Base-by-base conservation (phyloP, 257 asterid genomes). In the Fraxinus americana region DNA sequence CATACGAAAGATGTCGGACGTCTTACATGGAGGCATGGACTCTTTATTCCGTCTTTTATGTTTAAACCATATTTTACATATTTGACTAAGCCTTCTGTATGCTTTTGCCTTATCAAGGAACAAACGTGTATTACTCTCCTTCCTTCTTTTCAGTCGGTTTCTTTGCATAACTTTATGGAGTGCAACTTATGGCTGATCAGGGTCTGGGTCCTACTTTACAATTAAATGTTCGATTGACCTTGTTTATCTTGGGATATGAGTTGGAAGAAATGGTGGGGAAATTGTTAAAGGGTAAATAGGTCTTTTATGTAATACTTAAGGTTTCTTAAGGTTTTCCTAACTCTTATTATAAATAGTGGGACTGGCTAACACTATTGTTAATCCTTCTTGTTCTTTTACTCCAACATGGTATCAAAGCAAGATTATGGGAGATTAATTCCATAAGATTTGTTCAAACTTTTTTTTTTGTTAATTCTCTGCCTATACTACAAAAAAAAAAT, bases 1-100 rank as follows among this genome's bases (percentile, higher is more conserved):
- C 99, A 82, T 95, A 90, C 79, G 99, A 95, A 88, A 41, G 99
- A 90, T 95, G 99, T 70, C 94, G 99, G 75, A 90, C 99, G 76
- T 89, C 98, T 70, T 95, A 95, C 77, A 95, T 93, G 98, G 98
- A 95, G 99, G 99, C 80, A 89, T 45, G 85, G 54, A 65, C 67
- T 1, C 23, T 59, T 75, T 32, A 21, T 74, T 76, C 73, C 71
- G 19, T 65, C 52, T 72, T 76, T 41, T 81, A 27, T 77, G 65
- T 69, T 88, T 63, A 41, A 59, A 68, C 77, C 78, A 70, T 59
- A 27, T 63, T 81, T n/a, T 41, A 39, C 73, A 36, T 69, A 29
- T 23, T 45, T 45, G 54, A 45, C 19, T 45, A 13, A 45, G 6
- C 54, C 54, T 12, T 45, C 54, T 45, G 12, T 3, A 45, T 13